phyloP scores from a whole-genome alignment of 495 filamentous ascomycete species.

The Xylaria intraflava region DNA sequence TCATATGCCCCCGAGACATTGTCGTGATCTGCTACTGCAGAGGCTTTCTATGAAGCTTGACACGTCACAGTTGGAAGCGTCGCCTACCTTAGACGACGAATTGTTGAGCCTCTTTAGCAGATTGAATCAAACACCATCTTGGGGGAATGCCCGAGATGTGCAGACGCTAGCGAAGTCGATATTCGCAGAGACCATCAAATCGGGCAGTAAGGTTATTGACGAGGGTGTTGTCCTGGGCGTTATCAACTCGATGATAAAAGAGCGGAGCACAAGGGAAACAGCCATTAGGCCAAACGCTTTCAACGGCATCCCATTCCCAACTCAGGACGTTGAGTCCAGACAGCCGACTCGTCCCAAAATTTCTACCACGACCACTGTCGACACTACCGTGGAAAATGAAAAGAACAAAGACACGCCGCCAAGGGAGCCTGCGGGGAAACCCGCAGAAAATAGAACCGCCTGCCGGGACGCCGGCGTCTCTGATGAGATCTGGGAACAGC shows the following conservation, averaged over 20 bases:
- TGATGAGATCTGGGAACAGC: slow-evolving; percentile 55
- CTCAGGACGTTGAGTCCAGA: background rate
- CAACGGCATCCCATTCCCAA: background rate
- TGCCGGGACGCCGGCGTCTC: slow-evolving; percentile 50
- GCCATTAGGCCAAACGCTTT: background rate
- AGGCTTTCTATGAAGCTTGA: slow-evolving; percentile 28
- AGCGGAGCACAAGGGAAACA: slow-evolving; percentile 29
- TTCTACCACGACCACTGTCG: slow-evolving; percentile 3
- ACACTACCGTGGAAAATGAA: slow-evolving; percentile 2
- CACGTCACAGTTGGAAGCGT: slow-evolving; percentile 30
- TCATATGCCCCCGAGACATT: slow-evolving; percentile 33
- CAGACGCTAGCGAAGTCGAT: slow-evolving; percentile 49
- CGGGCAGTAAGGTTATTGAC: slow-evolving; percentile 16
- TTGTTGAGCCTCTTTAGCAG: slow-evolving; percentile 34
- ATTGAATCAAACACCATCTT: slow-evolving; percentile 44
- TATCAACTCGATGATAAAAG: slow-evolving; percentile 40
- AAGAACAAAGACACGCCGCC: background rate
- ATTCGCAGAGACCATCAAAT: slow-evolving; percentile 37
- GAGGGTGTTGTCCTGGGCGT: slow-evolving; percentile 32
- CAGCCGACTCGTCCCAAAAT: slow-evolving; percentile 8
- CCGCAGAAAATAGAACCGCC: background rate
- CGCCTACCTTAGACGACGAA: slow-evolving; percentile 18
- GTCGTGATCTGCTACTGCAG: slow-evolving; percentile 31
- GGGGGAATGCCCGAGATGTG: slow-evolving; percentile 66
- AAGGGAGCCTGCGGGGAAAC: background rate